phyloP scores from a whole-genome alignment of 2,329 filamentous ascomycete genomes.

The Cryphonectria japonica region DNA sequence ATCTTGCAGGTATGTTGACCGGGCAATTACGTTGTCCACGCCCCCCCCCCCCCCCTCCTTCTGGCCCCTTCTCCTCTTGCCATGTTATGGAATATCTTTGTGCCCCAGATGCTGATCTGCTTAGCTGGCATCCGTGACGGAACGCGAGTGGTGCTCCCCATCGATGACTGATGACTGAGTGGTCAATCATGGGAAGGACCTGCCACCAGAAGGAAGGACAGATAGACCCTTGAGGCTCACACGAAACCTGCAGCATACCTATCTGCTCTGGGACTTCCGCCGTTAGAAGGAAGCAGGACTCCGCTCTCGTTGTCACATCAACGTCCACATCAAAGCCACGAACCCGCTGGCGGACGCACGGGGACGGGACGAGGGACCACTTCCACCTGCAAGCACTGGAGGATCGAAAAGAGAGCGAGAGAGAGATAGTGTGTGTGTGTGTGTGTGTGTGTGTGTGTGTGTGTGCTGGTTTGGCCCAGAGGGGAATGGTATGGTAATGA shows the following conservation, averaged over 20 bases:
- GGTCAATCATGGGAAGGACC: background rate
- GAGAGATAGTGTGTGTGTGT: background rate
- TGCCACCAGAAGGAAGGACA: background rate
- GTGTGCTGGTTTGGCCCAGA: background rate
- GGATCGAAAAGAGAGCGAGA: background rate
- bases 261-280: too few relatives aligned
- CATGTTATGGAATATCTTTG: background rate
- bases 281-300: background rate
- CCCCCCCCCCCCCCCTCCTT: too few relatives aligned
- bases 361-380: background rate
- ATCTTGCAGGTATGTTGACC: constrained; percentile 32
- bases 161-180: constrained; percentile 27
- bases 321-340: background rate
- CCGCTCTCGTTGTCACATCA: background rate
- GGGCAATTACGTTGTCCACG: background rate
- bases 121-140: constrained; percentile 23
- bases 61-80: too few relatives aligned
- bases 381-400: background rate
- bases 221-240: background rate
- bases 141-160: constrained; percentile 27
- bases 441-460: too few relatives aligned
- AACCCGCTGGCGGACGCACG: constrained; percentile 3
- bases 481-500: background rate
- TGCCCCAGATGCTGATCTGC: constrained; percentile 6
- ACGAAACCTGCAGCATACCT: background rate